A percentile compares a stretch with the other conserved stretches of the same genome.
phyloP scores from a whole-genome alignment of 78 protist species.

The Thecamonas trahens region DNA sequence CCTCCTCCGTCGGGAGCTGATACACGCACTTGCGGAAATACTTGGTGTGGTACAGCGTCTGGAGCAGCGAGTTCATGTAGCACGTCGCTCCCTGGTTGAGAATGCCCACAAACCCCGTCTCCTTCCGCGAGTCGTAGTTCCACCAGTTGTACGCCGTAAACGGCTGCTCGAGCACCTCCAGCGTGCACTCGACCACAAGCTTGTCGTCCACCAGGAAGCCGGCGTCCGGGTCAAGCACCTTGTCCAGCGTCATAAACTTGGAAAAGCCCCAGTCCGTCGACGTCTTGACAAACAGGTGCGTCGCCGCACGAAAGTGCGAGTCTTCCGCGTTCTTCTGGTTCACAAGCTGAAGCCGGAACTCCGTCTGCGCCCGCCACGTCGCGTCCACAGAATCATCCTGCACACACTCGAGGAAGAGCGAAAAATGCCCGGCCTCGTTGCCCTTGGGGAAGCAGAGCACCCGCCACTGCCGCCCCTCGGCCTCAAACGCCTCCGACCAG shows the following conservation, averaged over 20 bases:
- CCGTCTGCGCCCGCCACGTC: too few species aligned
- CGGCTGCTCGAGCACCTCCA: too few species aligned
- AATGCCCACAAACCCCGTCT: constrained; percentile 65
- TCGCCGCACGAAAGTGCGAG: constrained; percentile 10
- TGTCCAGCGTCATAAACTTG: constrained; percentile 14
- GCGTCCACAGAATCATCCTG: too few species aligned
- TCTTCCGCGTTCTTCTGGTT: constrained; percentile 43
- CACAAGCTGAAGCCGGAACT: constrained; percentile 25
- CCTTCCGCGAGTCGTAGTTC: constrained; percentile 43
- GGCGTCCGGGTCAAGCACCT: constrained; percentile 7
- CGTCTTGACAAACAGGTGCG: constrained; percentile 14
- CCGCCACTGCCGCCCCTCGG: too few species aligned
- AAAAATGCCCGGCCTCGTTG: too few species aligned
- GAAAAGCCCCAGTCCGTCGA: constrained; percentile 41
- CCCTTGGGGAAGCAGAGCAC: too few species aligned
- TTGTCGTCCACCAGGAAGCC: constrained; percentile 26
- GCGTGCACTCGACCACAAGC: background rate
- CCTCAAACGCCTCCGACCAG: too few species aligned
- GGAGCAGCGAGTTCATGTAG: constrained; percentile 77
- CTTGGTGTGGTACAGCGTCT: constrained; percentile 63
- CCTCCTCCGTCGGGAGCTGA: constrained; percentile 33
- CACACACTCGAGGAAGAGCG: too few species aligned
- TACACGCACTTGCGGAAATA: constrained; percentile 55
- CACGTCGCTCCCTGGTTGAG: constrained; percentile 79
- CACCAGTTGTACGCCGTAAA: too few species aligned